phyloP scores from a whole-genome alignment of 768 basidiomycete species.

The Suillus spraguei region DNA sequence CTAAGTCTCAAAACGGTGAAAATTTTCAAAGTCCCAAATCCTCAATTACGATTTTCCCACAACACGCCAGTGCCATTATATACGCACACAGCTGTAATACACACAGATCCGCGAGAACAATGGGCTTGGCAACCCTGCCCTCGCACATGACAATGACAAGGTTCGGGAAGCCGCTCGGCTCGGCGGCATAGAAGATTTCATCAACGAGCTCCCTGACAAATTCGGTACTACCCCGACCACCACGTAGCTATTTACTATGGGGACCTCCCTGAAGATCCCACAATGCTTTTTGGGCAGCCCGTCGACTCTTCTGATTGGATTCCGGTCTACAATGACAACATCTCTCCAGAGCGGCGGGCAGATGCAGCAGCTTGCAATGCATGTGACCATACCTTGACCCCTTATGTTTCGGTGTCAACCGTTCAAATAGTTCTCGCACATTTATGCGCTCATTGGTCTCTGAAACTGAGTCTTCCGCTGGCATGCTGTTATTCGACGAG shows the following conservation, averaged over 20 bases:
- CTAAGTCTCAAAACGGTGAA: too few species aligned
- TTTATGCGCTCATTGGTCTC: slow-evolving; percentile 69
- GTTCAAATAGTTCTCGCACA: slow-evolving; percentile 51
- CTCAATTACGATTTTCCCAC: too few species aligned
- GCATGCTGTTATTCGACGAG: slow-evolving; percentile 69
- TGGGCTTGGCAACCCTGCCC: slow-evolving; percentile 66
- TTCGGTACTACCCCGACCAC: slow-evolving; percentile 78
- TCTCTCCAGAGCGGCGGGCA: slow-evolving; percentile 61
- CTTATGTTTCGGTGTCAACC: not conserved
- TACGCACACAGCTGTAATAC: too few species aligned
- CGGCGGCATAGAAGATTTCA: slow-evolving; percentile 70
- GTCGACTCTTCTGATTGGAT: too few species aligned
- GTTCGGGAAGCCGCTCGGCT: slow-evolving; percentile 66
- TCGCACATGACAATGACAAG: slow-evolving; percentile 52
- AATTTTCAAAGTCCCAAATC: too few species aligned
- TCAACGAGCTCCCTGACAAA: slow-evolving; percentile 63
- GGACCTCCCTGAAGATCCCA: slow-evolving; percentile 67
- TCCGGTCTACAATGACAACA: too few species aligned
- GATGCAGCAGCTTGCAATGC: slow-evolving; percentile 65
- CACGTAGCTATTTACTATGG: too few species aligned
- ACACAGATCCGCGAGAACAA: not conserved
- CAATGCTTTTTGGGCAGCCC: slow-evolving; percentile 57
- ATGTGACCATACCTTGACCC: slow-evolving; percentile 6
- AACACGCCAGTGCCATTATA: too few species aligned
- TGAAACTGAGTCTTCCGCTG: slow-evolving; percentile 45